A percentile compares a stretch with the other conserved stretches of the same genome.
These are phyloP conservation scores for Saitozyma sp. DNA, from an alignment of 768 basidiomycete species.

Conservation along the genomic window DNA sequence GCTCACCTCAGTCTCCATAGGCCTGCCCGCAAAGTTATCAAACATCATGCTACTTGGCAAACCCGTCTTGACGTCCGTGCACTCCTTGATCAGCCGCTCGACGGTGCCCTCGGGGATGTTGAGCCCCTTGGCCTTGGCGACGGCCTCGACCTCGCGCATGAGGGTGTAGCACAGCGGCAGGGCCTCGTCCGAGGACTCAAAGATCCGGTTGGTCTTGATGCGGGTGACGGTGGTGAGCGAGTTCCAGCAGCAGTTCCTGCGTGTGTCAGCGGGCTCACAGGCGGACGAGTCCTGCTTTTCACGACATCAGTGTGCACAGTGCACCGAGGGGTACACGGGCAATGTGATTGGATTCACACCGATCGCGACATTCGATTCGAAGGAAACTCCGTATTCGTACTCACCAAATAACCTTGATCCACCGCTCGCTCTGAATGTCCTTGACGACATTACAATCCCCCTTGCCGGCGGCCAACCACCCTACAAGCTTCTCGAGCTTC, in stretches of 20 bases:
- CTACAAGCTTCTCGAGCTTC: slow-evolving; percentile 35
- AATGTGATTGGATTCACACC: not conserved
- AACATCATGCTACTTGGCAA: slow-evolving; percentile 49
- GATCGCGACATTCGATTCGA: not conserved
- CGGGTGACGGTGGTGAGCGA: slow-evolving; percentile 45
- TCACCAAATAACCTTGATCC: slow-evolving; percentile 52
- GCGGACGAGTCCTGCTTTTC: too few species aligned
- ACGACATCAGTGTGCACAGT: too few species aligned
- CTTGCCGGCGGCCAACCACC: slow-evolving; percentile 29
- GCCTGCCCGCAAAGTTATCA: slow-evolving; percentile 40
- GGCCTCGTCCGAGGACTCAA: slow-evolving; percentile 38
- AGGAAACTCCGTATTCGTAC: not conserved
- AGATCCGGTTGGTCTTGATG: slow-evolving; percentile 43
- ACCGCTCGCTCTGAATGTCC: slow-evolving; percentile 47
- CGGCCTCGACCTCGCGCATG: slow-evolving; percentile 45
- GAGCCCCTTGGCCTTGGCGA: slow-evolving; percentile 47
- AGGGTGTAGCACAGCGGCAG: slow-evolving; percentile 40
- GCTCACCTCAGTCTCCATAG: slow-evolving; percentile 45
- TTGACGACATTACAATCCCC: slow-evolving; percentile 40
- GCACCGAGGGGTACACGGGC: not conserved
- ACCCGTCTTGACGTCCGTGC: slow-evolving; percentile 42
- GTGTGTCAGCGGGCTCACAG: not conserved
- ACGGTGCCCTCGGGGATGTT: slow-evolving; percentile 43
- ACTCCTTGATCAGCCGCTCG: slow-evolving; percentile 45
- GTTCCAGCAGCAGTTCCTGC: slow-evolving; percentile 41